Evolutionary conservation across 257 asterid genomes (phyloP), one percentile per base, ranked within the genome.

Genomic region (Ilex aquifolium): DNA sequence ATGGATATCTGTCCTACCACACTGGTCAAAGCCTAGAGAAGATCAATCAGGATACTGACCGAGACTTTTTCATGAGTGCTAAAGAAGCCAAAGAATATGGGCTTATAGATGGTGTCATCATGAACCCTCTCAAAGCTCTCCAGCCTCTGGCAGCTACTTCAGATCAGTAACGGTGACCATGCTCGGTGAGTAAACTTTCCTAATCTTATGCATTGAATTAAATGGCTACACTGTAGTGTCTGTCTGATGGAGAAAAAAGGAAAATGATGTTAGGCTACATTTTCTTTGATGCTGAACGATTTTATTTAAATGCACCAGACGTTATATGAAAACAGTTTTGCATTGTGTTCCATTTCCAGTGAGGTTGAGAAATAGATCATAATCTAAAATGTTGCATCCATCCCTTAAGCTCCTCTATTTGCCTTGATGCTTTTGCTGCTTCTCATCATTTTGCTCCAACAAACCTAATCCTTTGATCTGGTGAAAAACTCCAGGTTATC

Each of bases 71-170:
- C 84, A 93, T 90, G 99, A 87, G 99, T 65, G 92, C 99, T 30
- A 87, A 85, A 73, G 99, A 93, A 77, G 99, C 99, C 66, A 87
- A 87, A 72, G 96, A 87, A 3, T 93, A 93, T 6, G 99, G 99
- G 52, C 83, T 92, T 61, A 82, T 93, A 48, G 99, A 93, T 42
- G 94, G 95, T 7, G 94, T 93, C 51, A 93, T 93, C 81, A 42
- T 69, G 93, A 92, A 89, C 69, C 97, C 99, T 32, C 77, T 87
- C 62, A 92, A 87, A 80, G 99, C 93, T 64, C 86, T 89, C 53
- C 92, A 81, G 79, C 97, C 99, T 7, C 85, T 85, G 44, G 78
- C 92, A n/a, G 92, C 95, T 32, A 79, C 83, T 50, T 85, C 80
- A 13, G 82, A 76, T 56, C 72, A 76, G 68, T 49, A 59, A 59